Evolutionary conservation across 805 yeast species (phyloP).

Genomic region (Candida caryicola): DNA sequence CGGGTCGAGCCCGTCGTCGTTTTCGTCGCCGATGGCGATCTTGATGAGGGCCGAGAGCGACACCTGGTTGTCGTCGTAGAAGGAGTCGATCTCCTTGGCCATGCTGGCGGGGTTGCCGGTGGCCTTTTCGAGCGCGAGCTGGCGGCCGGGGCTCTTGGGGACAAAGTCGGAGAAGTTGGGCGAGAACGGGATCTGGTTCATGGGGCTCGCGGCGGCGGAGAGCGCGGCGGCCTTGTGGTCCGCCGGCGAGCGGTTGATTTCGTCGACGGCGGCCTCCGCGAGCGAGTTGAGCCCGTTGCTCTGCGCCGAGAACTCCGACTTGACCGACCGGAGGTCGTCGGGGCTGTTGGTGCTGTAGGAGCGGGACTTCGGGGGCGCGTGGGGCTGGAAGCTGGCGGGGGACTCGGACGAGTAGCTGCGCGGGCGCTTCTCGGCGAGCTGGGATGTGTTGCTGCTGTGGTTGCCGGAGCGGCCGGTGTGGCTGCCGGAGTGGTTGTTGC

Average conservation of each 20-base stretch:
- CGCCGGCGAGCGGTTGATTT: slow-evolving; percentile 16
- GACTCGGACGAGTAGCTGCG: slow-evolving; percentile 1
- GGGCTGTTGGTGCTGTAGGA: slow-evolving; percentile 18
- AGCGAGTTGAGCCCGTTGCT: slow-evolving; percentile 25
- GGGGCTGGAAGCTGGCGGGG: not conserved
- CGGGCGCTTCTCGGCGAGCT: no score
- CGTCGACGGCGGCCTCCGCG: slow-evolving; percentile 37
- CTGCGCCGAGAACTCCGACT: slow-evolving; percentile 11
- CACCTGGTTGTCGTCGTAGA: slow-evolving; percentile 25
- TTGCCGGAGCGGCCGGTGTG: not conserved
- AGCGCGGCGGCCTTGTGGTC: slow-evolving; percentile 1
- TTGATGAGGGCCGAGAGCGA: slow-evolving; percentile 37
- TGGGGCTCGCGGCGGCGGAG: slow-evolving; percentile 4
- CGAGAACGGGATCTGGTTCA: slow-evolving; percentile 10
- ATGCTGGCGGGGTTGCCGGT: not conserved
- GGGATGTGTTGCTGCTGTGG: no score
- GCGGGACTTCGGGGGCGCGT: slow-evolving; percentile 8
- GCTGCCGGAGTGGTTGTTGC: not conserved
- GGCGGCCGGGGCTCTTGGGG: not conserved
- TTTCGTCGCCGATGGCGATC: slow-evolving; percentile 28
- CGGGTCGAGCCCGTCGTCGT: slow-evolving; percentile 11
- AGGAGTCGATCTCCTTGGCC: not conserved
- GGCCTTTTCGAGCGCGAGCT: not conserved
- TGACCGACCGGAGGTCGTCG: slow-evolving; percentile 9
- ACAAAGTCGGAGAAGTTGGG: slow-evolving; percentile 13